Percentiles rank a stretch among this genome's conserved stretches.
Conservation (phyloP, 192 early-diverging fungal genomes). For the Jimgerdemannia lactiflua region DNA sequence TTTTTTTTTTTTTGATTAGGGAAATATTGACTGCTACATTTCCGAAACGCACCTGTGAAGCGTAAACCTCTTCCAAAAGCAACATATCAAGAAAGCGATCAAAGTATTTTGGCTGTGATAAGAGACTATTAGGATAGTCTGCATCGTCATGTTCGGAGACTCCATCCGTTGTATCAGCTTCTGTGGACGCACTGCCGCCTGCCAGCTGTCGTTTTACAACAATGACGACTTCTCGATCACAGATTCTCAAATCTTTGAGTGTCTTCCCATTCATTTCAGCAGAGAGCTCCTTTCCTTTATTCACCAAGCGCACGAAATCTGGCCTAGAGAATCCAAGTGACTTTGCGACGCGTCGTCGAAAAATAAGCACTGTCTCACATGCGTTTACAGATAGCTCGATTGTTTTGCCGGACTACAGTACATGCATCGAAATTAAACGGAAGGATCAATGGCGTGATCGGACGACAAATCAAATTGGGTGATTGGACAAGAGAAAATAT, state of each 20-base stretch:
- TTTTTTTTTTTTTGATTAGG: neutral
- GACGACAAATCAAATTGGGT: too few relatives aligned
- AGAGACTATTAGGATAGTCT: slow-evolving; percentile 33
- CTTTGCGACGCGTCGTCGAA: slow-evolving; percentile 26
- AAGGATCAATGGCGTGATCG: too few relatives aligned
- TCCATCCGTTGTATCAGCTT: neutral
- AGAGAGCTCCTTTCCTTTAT: slow-evolving; percentile 31
- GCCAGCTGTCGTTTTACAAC: slow-evolving; percentile 21
- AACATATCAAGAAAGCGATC: slow-evolving; percentile 38
- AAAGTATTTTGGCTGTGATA: slow-evolving; percentile 35
- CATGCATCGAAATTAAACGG: neutral
- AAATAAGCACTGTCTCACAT: slow-evolving; percentile 22
- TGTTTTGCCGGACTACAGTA: neutral
- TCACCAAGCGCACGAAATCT: slow-evolving; percentile 29
- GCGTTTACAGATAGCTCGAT: slow-evolving; percentile 37
- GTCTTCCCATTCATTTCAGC: slow-evolving; percentile 26
- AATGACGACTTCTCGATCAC: slow-evolving; percentile 29
- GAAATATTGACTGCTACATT: neutral
- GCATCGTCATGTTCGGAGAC: slow-evolving; percentile 5
- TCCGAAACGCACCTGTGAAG: slow-evolving; percentile 28
- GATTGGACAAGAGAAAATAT: neutral
- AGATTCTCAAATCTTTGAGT: slow-evolving; percentile 35
- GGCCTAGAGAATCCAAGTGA: slow-evolving; percentile 21
- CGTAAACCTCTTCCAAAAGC: slow-evolving; percentile 39
- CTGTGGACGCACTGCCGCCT: neutral